Conservation (phyloP, 192 early-diverging fungal genomes). For the Coemansia sp. region DNA sequence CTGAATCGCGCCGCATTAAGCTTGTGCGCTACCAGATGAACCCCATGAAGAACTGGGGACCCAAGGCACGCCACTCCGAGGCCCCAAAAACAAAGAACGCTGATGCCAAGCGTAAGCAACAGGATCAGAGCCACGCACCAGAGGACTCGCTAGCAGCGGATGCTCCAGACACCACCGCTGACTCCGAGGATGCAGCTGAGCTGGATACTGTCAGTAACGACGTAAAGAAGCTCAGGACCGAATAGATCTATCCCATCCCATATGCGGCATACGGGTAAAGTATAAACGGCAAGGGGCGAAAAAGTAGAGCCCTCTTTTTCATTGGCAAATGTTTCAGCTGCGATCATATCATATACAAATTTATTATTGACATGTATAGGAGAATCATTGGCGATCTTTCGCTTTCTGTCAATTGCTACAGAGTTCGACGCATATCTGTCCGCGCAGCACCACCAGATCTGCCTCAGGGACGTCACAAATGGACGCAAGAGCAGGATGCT, state of each 20-base stretch:
- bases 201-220: constrained; percentile 18
- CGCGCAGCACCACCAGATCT: neutral
- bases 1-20: constrained; percentile 75
- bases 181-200: constrained; percentile 10
- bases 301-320: neutral
- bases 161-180: constrained; percentile 8
- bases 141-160: neutral
- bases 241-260: constrained; percentile 3
- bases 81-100: constrained; percentile 20
- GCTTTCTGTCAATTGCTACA: neutral
- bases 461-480: constrained; percentile 16
- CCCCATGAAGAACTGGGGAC: constrained; percentile 96
- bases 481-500: constrained; percentile 45
- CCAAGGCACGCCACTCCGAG: constrained; percentile 72
- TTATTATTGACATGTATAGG: neutral
- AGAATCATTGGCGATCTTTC: neutral
- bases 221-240: constrained; percentile 33
- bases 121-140: neutral
- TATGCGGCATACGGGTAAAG: neutral
- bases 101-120: constrained; percentile 41
- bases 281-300: neutral
- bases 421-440: neutral
- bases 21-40: constrained; percentile 95
- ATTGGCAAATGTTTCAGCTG: neutral
- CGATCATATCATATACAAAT: neutral